Base-by-base conservation (phyloP, 2,329 filamentous ascomycete genomes). In the Aphanoascus verrucosus region DNA sequence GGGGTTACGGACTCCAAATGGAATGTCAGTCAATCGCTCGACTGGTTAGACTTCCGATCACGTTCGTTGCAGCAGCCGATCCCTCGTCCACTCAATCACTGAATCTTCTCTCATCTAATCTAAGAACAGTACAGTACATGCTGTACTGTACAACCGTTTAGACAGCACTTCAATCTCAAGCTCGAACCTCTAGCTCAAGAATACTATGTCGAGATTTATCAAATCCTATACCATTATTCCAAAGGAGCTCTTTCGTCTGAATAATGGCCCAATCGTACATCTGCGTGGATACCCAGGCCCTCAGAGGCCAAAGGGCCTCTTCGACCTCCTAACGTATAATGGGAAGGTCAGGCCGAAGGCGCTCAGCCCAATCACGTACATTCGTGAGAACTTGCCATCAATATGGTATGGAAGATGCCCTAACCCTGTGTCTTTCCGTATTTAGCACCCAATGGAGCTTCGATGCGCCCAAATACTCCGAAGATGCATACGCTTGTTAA, bases 171-270 rank as follows among this genome's bases (percentile, higher is more conserved):
- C n/a, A n/a, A n/a, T n/a, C n/a, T n/a, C n/a, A 8, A 43, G 17
- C 17, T 43, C 23, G 17, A 43, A 28, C 41, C 41, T 23, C 19
- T 3, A 43, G 35, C 15, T 23, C 11, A 17, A 42, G 15, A 19
- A 12, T 43, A 43, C 8, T 19, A 43, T 43, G 41, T 43, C 45
- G 45, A 47, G 37, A 28, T 55, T 55, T 32, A 54, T 56, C 14
- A 35, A 54, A 40, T 55, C 55, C 11, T 61, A 57, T 47, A 57
- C 51, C 8, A 23, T 43, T n/a, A 31, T 57, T n/a, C 58, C 59
- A 2, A 56, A 59, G 38, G 58, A 59, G 43, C 31, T 61, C 5
- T 61, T 61, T 38, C 58, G 58, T 35, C 23, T 60, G n/a, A 61
- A 61, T 54, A 53, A 55, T 42, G 59, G 59, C 15, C 46, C 37